Percentiles rank a stretch among this genome's conserved stretches.
Evolutionary conservation across 331 rosid species (phyloP).

Genomic region (Acacia concinna): DNA sequence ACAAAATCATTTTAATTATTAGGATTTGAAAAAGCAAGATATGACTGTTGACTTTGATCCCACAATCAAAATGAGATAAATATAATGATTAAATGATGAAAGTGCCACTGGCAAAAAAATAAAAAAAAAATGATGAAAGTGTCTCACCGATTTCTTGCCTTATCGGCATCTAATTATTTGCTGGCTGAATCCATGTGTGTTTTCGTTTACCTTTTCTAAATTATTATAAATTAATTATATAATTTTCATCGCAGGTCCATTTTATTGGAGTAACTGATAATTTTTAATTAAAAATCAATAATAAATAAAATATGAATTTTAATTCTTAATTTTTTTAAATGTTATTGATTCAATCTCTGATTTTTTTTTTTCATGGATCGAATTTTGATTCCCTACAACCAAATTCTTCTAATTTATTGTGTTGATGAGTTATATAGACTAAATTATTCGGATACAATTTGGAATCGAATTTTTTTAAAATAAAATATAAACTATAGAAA

Average conservation of each 20-base stretch:
- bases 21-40: background rate
- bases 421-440: too few relatives aligned
- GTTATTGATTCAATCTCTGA: background rate
- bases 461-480: background rate
- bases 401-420: background rate
- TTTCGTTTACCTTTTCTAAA: conserved; percentile 7
- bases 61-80: background rate
- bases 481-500: background rate
- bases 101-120: too few relatives aligned
- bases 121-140: background rate
- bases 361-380: too few relatives aligned
- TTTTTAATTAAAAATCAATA: background rate
- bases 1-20: background rate
- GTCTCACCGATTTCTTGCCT: conserved; percentile 22
- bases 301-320: background rate
- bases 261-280: too few relatives aligned
- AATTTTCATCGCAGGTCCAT: too few relatives aligned
- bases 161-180: conserved; percentile 31
- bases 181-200: background rate
- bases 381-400: too few relatives aligned
- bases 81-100: background rate
- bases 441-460: background rate
- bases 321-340: background rate
- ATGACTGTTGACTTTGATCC: conserved; percentile 1
- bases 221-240: background rate